Evolutionary conservation across 2,329 filamentous ascomycete genomes (phyloP).

Genomic region (Apiospora hydei): DNA sequence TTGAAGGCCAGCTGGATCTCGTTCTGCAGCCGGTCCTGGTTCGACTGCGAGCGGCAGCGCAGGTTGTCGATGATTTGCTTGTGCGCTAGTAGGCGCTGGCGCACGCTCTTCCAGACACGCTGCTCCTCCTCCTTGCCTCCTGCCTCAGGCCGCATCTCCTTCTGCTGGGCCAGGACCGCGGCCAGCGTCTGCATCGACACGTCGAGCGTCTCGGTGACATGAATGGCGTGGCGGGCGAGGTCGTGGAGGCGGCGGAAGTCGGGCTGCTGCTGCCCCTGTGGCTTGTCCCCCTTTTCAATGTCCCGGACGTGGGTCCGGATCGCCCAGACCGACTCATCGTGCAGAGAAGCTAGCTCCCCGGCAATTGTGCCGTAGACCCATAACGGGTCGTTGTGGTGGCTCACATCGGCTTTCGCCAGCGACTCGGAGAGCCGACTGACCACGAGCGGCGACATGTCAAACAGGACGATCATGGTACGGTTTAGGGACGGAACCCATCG

Average conservation of each 20-base stretch:
- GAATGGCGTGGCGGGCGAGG: slow-evolving; percentile 51
- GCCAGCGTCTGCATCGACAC: slow-evolving; percentile 43
- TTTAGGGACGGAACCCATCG: slow-evolving; percentile 33
- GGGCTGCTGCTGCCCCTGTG: slow-evolving; percentile 36
- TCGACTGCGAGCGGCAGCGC: slow-evolving; percentile 46
- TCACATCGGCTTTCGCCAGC: slow-evolving; percentile 22
- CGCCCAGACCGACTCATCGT: slow-evolving; percentile 49
- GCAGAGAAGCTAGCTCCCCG: slow-evolving; percentile 41
- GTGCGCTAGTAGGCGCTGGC: slow-evolving; percentile 42
- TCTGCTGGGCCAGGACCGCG: slow-evolving; percentile 44
- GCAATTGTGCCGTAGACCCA: slow-evolving; percentile 45
- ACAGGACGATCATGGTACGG: slow-evolving; percentile 42
- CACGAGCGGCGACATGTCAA: slow-evolving; percentile 36
- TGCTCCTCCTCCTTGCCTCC: not conserved
- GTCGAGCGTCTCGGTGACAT: slow-evolving; percentile 52
- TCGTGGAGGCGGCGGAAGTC: slow-evolving; percentile 49
- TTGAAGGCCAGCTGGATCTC: slow-evolving; percentile 62
- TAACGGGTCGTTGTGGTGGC: slow-evolving; percentile 41
- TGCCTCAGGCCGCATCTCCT: not conserved
- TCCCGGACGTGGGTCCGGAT: slow-evolving; percentile 45
- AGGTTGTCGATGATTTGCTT: slow-evolving; percentile 47
- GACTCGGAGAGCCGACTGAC: slow-evolving; percentile 22
- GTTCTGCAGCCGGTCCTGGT: slow-evolving; percentile 56
- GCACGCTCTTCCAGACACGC: slow-evolving; percentile 34
- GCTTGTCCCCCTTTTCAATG: slow-evolving; percentile 38